phyloP scores from a whole-genome alignment of 352 stramenopile species.

The Globisporangium perplexum region DNA sequence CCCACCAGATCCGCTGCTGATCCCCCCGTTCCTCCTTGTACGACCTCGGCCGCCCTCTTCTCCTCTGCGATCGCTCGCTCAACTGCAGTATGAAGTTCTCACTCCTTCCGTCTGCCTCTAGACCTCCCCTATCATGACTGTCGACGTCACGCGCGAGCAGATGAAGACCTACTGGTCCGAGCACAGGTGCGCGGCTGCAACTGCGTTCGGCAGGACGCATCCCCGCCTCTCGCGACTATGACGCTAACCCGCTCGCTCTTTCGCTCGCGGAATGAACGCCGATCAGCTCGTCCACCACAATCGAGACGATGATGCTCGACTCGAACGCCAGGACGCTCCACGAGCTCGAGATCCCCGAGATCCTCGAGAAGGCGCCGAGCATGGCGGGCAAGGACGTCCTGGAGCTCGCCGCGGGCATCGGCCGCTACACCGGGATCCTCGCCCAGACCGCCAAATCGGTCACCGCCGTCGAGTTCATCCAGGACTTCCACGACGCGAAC shows the following conservation, averaged over 20 bases:
- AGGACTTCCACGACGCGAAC: slow-evolving; percentile 73
- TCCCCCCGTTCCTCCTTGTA: not conserved
- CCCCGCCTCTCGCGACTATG: no score
- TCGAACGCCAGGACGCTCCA: slow-evolving; percentile 69
- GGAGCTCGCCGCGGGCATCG: slow-evolving; percentile 59
- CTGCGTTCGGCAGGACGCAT: not conserved
- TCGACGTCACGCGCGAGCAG: slow-evolving; percentile 44
- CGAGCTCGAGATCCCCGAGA: slow-evolving; percentile 72
- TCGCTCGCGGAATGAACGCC: slow-evolving; percentile 3
- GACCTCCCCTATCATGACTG: slow-evolving; percentile 26
- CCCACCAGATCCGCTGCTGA: not conserved
- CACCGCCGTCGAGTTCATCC: slow-evolving; percentile 72
- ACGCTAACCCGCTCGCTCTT: not conserved
- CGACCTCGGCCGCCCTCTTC: not conserved
- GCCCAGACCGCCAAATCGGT: slow-evolving; percentile 39
- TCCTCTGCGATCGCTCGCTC: not conserved
- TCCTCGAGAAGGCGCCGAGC: slow-evolving; percentile 57
- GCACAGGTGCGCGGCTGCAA: slow-evolving; percentile 32
- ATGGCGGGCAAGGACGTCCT: slow-evolving; percentile 61
- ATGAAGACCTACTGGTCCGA: slow-evolving; percentile 85
- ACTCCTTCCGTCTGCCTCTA: not conserved
- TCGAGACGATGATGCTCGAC: slow-evolving; percentile 86
- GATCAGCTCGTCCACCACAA: slow-evolving; percentile 26
- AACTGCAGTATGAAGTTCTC: not conserved
- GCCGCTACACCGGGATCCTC: slow-evolving; percentile 60